These are phyloP conservation scores for Cordyceps cicadae DNA, from an alignment of 2,329 filamentous ascomycete species.

Conservation along the genomic window DNA sequence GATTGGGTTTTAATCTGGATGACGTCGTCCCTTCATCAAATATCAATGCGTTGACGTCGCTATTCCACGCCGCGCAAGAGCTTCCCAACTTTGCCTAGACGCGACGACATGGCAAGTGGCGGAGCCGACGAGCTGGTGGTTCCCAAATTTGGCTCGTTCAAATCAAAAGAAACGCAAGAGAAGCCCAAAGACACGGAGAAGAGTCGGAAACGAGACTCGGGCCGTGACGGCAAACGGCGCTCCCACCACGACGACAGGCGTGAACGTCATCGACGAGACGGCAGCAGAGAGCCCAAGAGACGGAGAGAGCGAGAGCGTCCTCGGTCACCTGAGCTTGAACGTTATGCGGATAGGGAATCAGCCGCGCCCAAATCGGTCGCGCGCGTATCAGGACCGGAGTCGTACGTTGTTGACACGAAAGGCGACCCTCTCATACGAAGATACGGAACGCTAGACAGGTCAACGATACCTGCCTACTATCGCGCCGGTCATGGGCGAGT, in stretches of 20 bases:
- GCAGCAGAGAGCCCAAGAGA: conserved; percentile 15
- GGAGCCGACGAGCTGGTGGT: conserved; percentile 28
- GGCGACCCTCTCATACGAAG: conserved; percentile 69
- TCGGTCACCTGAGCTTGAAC: conserved; percentile 1
- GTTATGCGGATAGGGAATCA: neutral
- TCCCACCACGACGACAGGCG: conserved; percentile 12
- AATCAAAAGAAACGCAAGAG: conserved; percentile 24
- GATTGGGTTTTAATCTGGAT: neutral
- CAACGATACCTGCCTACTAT: conserved; percentile 62
- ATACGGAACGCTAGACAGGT: conserved; percentile 67
- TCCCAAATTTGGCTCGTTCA: conserved; percentile 71
- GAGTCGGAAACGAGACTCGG: conserved; percentile 8
- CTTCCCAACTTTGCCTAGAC: neutral
- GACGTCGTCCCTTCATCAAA: rapidly evolving
- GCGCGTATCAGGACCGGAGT: neutral
- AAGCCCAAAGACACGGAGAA: conserved; percentile 28
- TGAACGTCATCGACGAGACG: conserved; percentile 12
- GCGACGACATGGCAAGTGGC: conserved; percentile 21
- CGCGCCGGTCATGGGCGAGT: conserved; percentile 61
- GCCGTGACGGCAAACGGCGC: conserved; percentile 13
- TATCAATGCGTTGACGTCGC: neutral
- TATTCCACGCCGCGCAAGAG: neutral
- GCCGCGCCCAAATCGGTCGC: conserved; percentile 1
- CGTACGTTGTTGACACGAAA: conserved; percentile 59
- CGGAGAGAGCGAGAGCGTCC: conserved; percentile 14